These are phyloP conservation scores for Mortierella sp. DNA, from an alignment of 371 early-diverging fungal species.

Conservation along the genomic window DNA sequence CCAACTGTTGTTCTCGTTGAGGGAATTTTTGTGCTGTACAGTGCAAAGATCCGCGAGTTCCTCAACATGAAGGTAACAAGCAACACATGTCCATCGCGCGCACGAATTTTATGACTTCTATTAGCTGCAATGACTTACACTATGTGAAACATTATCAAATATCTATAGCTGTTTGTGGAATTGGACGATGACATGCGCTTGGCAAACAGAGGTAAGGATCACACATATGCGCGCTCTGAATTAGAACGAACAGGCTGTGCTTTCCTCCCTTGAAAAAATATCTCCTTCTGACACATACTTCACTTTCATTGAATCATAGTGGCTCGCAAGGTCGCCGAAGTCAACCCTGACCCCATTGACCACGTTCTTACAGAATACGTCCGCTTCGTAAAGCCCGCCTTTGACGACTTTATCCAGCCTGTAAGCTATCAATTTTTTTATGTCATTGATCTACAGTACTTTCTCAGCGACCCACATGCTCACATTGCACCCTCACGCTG, in stretches of 20 bases:
- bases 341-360: constrained; percentile 61
- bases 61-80: constrained; percentile 88
- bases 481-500: not conserved
- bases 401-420: constrained; percentile 89
- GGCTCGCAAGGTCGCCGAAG: constrained; percentile 43
- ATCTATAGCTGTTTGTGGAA: constrained; percentile 70
- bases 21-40: constrained; percentile 93
- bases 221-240: not conserved
- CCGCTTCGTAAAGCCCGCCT: constrained; percentile 86
- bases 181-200: constrained; percentile 79
- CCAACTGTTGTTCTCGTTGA: constrained; percentile 92
- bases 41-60: constrained; percentile 80
- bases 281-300: not conserved
- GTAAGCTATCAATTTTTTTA: constrained; percentile 48
- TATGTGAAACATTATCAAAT: constrained; percentile 22
- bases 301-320: constrained; percentile 20
- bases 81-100: not conserved
- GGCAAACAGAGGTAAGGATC: constrained; percentile 61
- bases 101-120: not conserved
- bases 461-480: not conserved
- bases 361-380: constrained; percentile 78
- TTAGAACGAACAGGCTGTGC: no score
- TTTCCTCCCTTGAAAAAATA: not conserved
- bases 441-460: not conserved
- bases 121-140: constrained; percentile 61